These are phyloP conservation scores for Diacronema lutheri DNA, from an alignment of 78 protist species.

Conservation along the genomic window DNA sequence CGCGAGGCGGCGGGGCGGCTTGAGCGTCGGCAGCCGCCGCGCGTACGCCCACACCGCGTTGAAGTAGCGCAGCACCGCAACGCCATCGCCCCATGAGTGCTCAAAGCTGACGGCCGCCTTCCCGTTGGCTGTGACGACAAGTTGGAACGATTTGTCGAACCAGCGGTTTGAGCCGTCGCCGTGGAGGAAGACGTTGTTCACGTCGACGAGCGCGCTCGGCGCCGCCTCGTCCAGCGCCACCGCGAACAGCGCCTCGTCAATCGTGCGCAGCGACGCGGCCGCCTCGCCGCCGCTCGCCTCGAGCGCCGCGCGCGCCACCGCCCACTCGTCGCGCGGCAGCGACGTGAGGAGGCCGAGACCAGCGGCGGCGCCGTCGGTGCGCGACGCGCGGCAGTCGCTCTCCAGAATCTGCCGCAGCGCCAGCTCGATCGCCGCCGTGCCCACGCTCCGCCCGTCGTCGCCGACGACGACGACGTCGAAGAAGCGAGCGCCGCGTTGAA, in stretches of 20 bases:
- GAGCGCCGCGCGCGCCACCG: neutral
- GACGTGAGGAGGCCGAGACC: neutral
- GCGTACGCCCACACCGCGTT: neutral
- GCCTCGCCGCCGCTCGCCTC: neutral
- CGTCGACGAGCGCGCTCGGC: neutral
- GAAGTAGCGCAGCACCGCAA: constrained; percentile 35
- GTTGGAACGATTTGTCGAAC: constrained; percentile 39
- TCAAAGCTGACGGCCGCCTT: constrained; percentile 25
- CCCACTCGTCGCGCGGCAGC: constrained; percentile 5
- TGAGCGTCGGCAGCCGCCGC: neutral
- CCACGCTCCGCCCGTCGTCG: neutral
- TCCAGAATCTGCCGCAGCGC: neutral
- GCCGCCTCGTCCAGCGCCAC: constrained; percentile 8
- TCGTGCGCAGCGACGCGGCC: neutral
- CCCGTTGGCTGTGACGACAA: neutral
- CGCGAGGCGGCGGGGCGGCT: too few relatives aligned
- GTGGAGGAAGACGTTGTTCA: neutral
- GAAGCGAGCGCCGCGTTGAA: neutral
- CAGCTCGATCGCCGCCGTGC: neutral
- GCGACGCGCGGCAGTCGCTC: neutral
- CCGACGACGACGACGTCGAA: neutral
- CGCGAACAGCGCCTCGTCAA: constrained; percentile 22
- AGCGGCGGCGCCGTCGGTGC: neutral
- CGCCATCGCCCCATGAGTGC: constrained; percentile 53
- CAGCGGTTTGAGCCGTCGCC: constrained; percentile 19